Evolutionary conservation across 1,284 basidiomycete species (phyloP).

Genomic region (Wolfiporia cocos): DNA sequence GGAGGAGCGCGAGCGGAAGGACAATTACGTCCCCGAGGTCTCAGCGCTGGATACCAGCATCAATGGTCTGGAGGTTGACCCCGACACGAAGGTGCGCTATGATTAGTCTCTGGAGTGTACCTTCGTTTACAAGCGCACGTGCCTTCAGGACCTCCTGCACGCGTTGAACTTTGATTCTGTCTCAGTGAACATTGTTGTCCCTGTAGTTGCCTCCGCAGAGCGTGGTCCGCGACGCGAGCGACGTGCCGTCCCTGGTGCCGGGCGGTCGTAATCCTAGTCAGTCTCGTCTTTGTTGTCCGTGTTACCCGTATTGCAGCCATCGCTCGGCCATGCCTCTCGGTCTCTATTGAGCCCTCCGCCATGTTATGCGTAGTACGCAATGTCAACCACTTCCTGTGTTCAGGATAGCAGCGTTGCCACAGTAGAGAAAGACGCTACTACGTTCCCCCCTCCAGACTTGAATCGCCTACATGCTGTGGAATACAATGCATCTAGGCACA

Average conservation of each 20-base stretch:
- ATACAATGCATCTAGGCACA: too few species aligned
- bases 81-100: conserved; percentile 78
- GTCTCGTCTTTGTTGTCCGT: too few species aligned
- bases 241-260: conserved; percentile 83
- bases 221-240: conserved; percentile 70
- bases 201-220: conserved; percentile 67
- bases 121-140: not conserved
- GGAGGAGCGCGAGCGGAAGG: conserved; percentile 99
- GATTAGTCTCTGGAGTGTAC: not conserved
- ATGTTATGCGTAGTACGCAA: too few species aligned
- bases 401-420: too few species aligned
- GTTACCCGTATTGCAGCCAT: too few species aligned
- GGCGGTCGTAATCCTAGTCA: conserved; percentile 31
- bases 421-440: too few species aligned
- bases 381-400: too few species aligned
- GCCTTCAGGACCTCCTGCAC: conserved; percentile 52
- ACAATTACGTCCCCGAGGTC: conserved; percentile 96
- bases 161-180: conserved; percentile 91
- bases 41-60: conserved; percentile 85
- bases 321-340: too few species aligned
- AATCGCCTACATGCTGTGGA: too few species aligned
- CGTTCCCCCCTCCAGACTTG: too few species aligned
- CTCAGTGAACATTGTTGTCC: conserved; percentile 63
- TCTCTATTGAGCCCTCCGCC: too few species aligned
- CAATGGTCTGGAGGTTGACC: conserved; percentile 79